Conservation (phyloP, 2,329 filamentous ascomycete species). For the Chaetomium globosum region DNA sequence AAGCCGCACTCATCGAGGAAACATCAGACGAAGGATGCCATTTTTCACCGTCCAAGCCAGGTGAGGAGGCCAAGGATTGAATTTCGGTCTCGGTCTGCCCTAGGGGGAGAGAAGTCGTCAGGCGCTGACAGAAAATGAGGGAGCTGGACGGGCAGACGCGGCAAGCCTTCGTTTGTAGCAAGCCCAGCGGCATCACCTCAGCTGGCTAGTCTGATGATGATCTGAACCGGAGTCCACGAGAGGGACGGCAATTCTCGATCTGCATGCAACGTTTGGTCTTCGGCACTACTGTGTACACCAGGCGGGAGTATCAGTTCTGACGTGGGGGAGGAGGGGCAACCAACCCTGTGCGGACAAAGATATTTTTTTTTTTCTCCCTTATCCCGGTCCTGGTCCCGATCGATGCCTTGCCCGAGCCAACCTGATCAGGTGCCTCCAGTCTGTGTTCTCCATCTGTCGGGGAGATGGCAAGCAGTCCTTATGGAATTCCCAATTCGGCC, state of each 20-base stretch:
- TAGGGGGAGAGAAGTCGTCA: not conserved
- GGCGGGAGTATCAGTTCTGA: constrained; percentile 6
- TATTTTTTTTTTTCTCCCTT: not conserved
- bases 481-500: constrained; percentile 28
- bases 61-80: not conserved
- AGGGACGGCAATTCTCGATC: constrained; percentile 26
- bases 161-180: constrained; percentile 10
- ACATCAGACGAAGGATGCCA: constrained; percentile 1
- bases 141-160: constrained; percentile 11
- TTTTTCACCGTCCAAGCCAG: constrained; percentile 17
- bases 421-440: not conserved
- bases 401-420: not conserved
- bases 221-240: constrained; percentile 28
- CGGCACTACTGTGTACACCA: not conserved
- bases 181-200: constrained; percentile 11
- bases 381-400: not conserved
- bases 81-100: not conserved
- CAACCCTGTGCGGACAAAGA: not conserved
- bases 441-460: not conserved
- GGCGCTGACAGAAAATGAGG: not conserved
- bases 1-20: constrained; percentile 18
- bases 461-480: constrained; percentile 17
- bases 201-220: constrained; percentile 19
- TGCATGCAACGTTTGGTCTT: constrained; percentile 19
- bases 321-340: constrained; percentile 24